Evolutionary conservation across 208 protist species (phyloP).

Genomic region (Acanthamoeba divionensis): DNA sequence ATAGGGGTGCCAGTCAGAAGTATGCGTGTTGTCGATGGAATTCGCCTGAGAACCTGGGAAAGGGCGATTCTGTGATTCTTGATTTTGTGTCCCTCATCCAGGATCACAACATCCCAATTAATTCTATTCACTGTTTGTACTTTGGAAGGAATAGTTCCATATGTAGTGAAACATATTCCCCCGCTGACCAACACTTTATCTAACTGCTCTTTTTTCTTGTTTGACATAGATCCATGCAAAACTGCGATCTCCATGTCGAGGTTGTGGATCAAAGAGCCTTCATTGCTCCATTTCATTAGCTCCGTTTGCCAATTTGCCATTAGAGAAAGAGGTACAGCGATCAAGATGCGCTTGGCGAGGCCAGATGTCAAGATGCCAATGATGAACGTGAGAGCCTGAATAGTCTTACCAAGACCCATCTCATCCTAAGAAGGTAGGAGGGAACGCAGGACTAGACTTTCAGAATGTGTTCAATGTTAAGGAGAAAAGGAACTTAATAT

Average conservation of each 20-base stretch:
- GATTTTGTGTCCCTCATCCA: slow-evolving; percentile 76
- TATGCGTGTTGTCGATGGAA: slow-evolving; percentile 48
- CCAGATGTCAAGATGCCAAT: neutral
- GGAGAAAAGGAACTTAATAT: neutral
- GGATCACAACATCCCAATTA: slow-evolving; percentile 65
- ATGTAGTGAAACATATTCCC: slow-evolving; percentile 33
- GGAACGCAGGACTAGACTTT: neutral
- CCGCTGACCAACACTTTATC: neutral
- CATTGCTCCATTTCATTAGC: slow-evolving; percentile 34
- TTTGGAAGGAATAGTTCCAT: slow-evolving; percentile 39
- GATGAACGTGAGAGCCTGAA: slow-evolving; percentile 4
- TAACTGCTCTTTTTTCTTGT: slow-evolving; percentile 26
- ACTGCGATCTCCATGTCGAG: neutral
- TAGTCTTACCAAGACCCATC: slow-evolving; percentile 51
- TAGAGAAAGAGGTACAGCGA: slow-evolving; percentile 17
- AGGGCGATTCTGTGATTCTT: slow-evolving; percentile 69
- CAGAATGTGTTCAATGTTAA: no score
- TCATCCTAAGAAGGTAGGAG: slow-evolving; percentile 5
- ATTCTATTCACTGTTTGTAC: neutral
- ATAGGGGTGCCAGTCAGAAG: slow-evolving; percentile 74
- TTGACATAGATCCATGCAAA: slow-evolving; percentile 17
- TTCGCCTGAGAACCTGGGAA: slow-evolving; percentile 40
- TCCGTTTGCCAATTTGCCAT: slow-evolving; percentile 43
- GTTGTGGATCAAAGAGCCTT: neutral
- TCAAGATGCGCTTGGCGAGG: neutral